Base-by-base conservation (phyloP, 2,329 filamentous ascomycete species). In the Colletotrichum sp. region DNA sequence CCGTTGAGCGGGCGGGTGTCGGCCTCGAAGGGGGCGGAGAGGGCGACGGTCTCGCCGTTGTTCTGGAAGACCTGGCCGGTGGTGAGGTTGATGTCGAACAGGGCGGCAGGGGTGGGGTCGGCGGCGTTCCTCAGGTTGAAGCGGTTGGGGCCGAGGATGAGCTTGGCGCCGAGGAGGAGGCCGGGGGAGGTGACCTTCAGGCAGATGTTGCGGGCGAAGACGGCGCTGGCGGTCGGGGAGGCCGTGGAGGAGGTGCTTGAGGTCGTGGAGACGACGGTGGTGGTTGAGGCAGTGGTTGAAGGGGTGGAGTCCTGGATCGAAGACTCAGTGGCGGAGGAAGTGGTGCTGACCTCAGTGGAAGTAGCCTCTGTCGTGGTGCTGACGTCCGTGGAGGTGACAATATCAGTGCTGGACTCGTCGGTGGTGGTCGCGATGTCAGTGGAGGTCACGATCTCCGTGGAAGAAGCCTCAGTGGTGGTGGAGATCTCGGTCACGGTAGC, bases 61-160 rank as follows among this genome's bases (percentile, higher is more conserved):
- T 9, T 12, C 73, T 68, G 39, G 64, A 48, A 75, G 70, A 75
- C 32, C 28, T 75, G 27, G 27, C 73, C 73, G 13, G 73, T 75
- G 57, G 57, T 13, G 55, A 75, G 70, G 70, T 75, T 59, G 11
- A 75, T 36, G 73, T 75, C 70, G 70, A 75, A 75, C 69, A 39
- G 64, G 7, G 64, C 63, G 11, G 64, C 22, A 2, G 44, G 27
- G 2, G 32, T 4, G 63, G n/a, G 1, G 64, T 22, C 55, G 44
- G 7, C 12, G 13, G 27, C 34, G 25, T 16, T 34, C 63, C 15
- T 34, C 57, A 73, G 34, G 63, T 22, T 68, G 73, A 72, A 72
- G 69, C 73, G 64, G 73, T 65, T 73, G n/a, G 57, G 4, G 55
- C 70, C 69, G n/a, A 5, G 2, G 57, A n/a, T 32, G 30, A 75